Evolutionary conservation across 176 grass and related monocot genomes (phyloP).

Genomic region (Areca catechu): DNA sequence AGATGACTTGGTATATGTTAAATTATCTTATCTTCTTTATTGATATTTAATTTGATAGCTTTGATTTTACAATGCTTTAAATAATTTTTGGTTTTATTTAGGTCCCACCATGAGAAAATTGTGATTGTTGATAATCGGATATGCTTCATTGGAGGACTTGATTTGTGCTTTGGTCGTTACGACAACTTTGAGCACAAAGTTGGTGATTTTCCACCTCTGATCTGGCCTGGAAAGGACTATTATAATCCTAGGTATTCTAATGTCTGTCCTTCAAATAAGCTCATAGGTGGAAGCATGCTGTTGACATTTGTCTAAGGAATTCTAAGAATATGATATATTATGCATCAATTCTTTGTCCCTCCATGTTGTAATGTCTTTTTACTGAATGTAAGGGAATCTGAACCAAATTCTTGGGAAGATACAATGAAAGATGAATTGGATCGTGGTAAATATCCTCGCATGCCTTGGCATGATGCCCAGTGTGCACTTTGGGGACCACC

Average conservation of each 20-base stretch:
- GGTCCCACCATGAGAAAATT: constrained; percentile 95
- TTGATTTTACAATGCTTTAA: background rate
- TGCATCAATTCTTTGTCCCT: background rate
- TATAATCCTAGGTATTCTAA: constrained; percentile 67
- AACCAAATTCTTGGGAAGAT: constrained; percentile 88
- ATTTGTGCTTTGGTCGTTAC: constrained; percentile 88
- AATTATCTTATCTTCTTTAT: background rate
- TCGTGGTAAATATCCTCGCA: constrained; percentile 75
- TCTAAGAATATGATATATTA: too few species aligned
- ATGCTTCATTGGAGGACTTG: constrained; percentile 75
- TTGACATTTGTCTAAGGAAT: too few species aligned
- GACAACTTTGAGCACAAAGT: constrained; percentile 66
- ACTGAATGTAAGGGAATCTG: constrained; percentile 48
- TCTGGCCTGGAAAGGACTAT: constrained; percentile 93
- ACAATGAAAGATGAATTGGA: constrained; percentile 82
- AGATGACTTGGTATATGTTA: too few species aligned
- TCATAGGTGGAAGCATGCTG: too few species aligned
- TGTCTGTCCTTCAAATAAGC: background rate
- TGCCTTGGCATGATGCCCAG: constrained; percentile 92
- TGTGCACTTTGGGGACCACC: constrained; percentile 75
- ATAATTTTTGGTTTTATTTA: constrained; percentile 20
- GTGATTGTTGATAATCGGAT: constrained; percentile 79
- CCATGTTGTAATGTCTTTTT: constrained; percentile 15
- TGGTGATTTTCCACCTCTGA: constrained; percentile 37
- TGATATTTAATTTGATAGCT: background rate